A percentile compares a stretch with the other conserved stretches of the same genome.
Conservation (phyloP, 225 moss, liverwort and hornwort genomes). For the Bryoerythrophyllum caledonicum region DNA sequence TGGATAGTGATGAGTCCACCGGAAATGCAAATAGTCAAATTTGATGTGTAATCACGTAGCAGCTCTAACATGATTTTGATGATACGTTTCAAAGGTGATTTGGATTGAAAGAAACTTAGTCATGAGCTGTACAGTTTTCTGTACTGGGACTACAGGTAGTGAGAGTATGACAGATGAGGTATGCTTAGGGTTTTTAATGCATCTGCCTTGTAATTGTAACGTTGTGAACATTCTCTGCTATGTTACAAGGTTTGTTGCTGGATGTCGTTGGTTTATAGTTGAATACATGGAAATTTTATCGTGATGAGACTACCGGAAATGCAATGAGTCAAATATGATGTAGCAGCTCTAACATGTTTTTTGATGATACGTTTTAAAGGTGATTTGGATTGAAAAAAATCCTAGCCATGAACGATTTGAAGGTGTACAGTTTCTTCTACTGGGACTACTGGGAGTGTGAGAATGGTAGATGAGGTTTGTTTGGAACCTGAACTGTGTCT, state of each 20-base stretch:
- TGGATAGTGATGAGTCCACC: background rate
- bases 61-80: background rate
- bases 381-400: background rate
- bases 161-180: background rate
- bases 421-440: background rate
- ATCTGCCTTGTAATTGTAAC: constrained; percentile 1
- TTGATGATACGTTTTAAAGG: background rate
- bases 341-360: background rate
- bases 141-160: background rate
- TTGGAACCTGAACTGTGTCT: background rate
- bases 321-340: background rate
- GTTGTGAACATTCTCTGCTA: background rate
- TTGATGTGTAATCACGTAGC: background rate
- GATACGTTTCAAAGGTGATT: background rate
- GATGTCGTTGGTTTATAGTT: background rate
- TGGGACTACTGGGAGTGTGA: background rate
- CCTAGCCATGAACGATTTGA: background rate
- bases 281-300: background rate
- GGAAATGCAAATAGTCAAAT: background rate
- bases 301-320: background rate
- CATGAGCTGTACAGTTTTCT: background rate
- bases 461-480: background rate
- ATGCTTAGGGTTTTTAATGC: background rate
- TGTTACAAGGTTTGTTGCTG: background rate
- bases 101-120: background rate